Evolutionary conservation across 768 basidiomycete genomes (phyloP), one percentile per base, ranked within the genome.

Genomic region (Hericium alpestre): DNA sequence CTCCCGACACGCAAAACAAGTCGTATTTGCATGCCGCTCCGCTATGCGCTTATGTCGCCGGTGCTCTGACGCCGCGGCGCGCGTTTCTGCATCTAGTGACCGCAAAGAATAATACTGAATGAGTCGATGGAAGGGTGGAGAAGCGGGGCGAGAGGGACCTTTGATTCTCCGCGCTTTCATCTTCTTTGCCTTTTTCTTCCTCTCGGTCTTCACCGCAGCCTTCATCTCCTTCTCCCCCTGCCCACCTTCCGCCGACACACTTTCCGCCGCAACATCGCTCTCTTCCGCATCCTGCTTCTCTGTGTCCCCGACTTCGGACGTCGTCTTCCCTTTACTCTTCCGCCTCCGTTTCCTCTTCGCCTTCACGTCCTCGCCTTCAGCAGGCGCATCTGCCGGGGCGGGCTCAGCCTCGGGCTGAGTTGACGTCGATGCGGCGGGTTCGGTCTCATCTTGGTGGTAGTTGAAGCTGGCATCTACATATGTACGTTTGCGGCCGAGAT

Each of bases 1-100:
- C 64, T 83, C 76, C 53, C 93, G 79, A 72, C 93, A 97, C 2
- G 86, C 87, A 69, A 93, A 94, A 67, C 93, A 96, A 6, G 79
- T 83, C 1, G 84, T 92, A 2, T 73, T 69, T 9, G 76, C 71
- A 12, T 75, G 62, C 46, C 81, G 79, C 50, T 85, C 80, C 2
- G 78, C 66, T 53, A 81, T 79, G 39, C 92, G 82, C 61, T 80
- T 77, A 53, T 83, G 65, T 13, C 91, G 79, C 51, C 93, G 76
- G 18, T 72, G 63, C 65, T 94, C 90, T 1, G 73, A 67, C 18
- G 72, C 70, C 53, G 68, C 62, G 54, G 66, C 68, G 40, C 69
- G 66, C 22, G 65, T 65, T 22, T 64, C 65, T 39, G 51, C 58
- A 48, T 61, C 65, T 27, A 15, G 27, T 32, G 43, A 12, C 1